Percentiles rank a stretch among this genome's conserved stretches.
These are phyloP conservation scores for Alternaria angustiovoidea DNA, from an alignment of 2,329 filamentous ascomycete species.

Conservation along the genomic window DNA sequence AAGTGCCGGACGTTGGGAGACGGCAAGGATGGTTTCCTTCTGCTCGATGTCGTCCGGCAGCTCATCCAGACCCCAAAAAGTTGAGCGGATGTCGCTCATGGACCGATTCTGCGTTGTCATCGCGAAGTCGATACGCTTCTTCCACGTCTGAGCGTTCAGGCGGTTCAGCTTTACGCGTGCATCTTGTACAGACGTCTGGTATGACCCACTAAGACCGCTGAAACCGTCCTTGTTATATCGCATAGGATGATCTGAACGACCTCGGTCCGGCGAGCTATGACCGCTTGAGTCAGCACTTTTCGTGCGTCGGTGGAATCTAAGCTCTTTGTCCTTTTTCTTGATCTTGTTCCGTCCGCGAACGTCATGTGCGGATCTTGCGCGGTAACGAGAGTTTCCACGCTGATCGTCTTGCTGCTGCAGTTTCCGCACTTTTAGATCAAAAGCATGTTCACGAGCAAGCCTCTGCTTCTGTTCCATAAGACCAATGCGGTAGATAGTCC, in stretches of 20 bases:
- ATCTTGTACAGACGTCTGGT: constrained; percentile 77
- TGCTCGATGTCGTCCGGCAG: constrained; percentile 83
- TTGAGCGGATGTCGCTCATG: constrained; percentile 79
- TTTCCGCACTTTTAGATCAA: constrained; percentile 84
- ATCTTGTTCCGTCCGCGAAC: constrained; percentile 49
- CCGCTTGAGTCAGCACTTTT: constrained; percentile 48
- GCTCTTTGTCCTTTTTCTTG: constrained; percentile 42
- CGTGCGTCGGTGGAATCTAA: constrained; percentile 49
- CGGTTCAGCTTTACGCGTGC: constrained; percentile 78
- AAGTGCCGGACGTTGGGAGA: constrained; percentile 84
- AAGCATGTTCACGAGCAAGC: constrained; percentile 88
- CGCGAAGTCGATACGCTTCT: constrained; percentile 82
- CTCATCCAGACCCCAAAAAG: constrained; percentile 84
- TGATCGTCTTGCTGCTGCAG: constrained; percentile 70
- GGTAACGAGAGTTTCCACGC: constrained; percentile 59
- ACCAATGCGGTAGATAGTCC: constrained; percentile 90
- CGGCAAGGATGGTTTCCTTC: constrained; percentile 82
- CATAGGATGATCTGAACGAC: constrained; percentile 57
- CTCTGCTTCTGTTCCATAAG: constrained; percentile 89
- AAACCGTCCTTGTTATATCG: constrained; percentile 83
- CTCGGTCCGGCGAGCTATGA: constrained; percentile 35
- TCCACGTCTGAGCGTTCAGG: constrained; percentile 92
- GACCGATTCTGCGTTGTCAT: constrained; percentile 73
- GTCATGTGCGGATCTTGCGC: constrained; percentile 62
- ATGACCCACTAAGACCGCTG: constrained; percentile 73